These are phyloP conservation scores for Tolypocladium nubicola DNA, from an alignment of 2,329 filamentous ascomycete species.

Conservation along the genomic window DNA sequence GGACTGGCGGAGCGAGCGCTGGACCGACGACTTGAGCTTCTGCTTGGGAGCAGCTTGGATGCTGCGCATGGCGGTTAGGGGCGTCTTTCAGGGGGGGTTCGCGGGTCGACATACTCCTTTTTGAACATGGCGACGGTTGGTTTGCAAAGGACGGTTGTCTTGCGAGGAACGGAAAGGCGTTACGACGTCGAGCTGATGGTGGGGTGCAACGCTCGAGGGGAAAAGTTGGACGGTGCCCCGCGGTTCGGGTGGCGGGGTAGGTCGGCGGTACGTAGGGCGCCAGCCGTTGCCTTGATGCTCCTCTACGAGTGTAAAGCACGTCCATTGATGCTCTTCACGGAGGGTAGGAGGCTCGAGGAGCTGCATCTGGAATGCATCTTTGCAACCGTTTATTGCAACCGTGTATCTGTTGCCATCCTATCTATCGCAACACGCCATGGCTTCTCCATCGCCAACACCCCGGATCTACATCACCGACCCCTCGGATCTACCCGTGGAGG, in stretches of 20 bases:
- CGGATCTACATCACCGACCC: background rate
- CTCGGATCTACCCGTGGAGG: constrained; percentile 33
- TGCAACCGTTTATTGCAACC: too few relatives aligned
- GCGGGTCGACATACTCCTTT: constrained; percentile 58
- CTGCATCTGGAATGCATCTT: too few relatives aligned
- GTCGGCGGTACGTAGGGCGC: background rate
- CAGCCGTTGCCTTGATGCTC: too few relatives aligned
- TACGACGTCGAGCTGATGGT: background rate
- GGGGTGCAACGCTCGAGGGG: constrained; percentile 1
- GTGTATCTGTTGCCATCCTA: too few relatives aligned
- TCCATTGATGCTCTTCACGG: background rate
- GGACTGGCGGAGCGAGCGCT: constrained; percentile 74
- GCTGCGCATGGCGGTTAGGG: constrained; percentile 28
- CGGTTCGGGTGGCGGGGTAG: constrained; percentile 14
- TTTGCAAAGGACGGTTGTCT: background rate
- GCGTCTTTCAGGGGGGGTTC: background rate
- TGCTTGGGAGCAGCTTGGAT: constrained; percentile 72
- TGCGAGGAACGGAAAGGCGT: constrained; percentile 1
- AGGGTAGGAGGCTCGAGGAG: too few relatives aligned
- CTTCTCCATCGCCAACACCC: background rate
- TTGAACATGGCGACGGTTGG: constrained; percentile 63
- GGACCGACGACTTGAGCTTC: constrained; percentile 94
- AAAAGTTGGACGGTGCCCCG: constrained; percentile 7
- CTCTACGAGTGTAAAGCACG: too few relatives aligned
- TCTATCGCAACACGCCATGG: background rate